Evolutionary conservation across 305 asterid species (phyloP), one percentile per base, ranked within the genome.

Genomic region (Fraxinus sp.): DNA sequence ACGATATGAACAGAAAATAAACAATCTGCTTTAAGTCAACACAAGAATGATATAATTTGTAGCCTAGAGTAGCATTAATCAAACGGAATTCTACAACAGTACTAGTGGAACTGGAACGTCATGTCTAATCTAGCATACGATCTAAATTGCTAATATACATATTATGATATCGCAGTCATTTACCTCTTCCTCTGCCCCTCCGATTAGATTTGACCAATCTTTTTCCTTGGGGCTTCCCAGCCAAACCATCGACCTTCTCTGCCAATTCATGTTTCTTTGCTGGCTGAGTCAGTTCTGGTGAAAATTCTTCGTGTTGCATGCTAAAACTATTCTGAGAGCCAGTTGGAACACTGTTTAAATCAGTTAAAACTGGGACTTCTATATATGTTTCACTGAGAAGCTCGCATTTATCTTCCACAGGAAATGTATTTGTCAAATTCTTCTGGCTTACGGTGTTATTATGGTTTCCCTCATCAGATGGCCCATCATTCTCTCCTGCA

Each of bases 311-410:
- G 16, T 76, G 76, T 55, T 80, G 89, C 88, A 84, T 11, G 62
- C 80, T 85, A 81, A 84, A 73, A 85, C 89, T 83, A 68, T 82
- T 84, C 83, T 78, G 91, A 5, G 85, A 86, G 71, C 83, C 85
- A 79, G 81, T 85, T 8, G 76, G 80, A 22, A 80, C 73, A 82
- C 83, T 85, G 37, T 83, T 84, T 26, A 88, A 78, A 87, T 87
- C 95, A 32, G 90, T 78, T 64, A 78, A 86, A 46, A 80, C 26
- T 11, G 97, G 97, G 81, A 93, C 91, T 74, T 95, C 98, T 84
- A 88, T 77, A 83, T 80, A 85, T 44, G 91, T 84, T 87, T 92
- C 97, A 16, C 88, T 89, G 75, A 88, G 64, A 78, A 91, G 83
- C 85, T 75, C 89, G 80, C 90, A 86, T n/a, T 77, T 84, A 3